Conservation (phyloP, 2,329 filamentous ascomycete species). For the Penicillium brevicompactum region DNA sequence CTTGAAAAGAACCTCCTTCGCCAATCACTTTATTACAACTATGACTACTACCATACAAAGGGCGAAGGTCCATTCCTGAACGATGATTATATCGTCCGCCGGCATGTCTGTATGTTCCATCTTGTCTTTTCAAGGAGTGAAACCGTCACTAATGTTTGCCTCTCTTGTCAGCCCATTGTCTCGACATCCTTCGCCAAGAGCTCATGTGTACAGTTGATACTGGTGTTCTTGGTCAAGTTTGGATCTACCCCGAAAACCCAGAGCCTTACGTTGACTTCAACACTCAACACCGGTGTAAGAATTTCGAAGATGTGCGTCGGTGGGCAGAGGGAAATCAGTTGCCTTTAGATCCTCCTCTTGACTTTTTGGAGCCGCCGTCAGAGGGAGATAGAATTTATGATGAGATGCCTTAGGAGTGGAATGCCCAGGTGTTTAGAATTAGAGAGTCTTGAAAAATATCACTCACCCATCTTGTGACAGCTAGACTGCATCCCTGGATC, state of each 20-base stretch:
- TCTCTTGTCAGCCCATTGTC: slow-evolving; percentile 53
- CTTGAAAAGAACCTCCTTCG: slow-evolving; percentile 57
- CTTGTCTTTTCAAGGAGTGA: neutral
- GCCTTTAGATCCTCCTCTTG: slow-evolving; percentile 45
- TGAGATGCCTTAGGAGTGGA: slow-evolving; percentile 18
- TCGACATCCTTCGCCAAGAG: slow-evolving; percentile 64
- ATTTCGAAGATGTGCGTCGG: slow-evolving; percentile 55
- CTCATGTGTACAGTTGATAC: slow-evolving; percentile 66
- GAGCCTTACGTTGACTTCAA: slow-evolving; percentile 64
- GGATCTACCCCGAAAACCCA: slow-evolving; percentile 51
- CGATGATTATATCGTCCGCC: slow-evolving; percentile 55
- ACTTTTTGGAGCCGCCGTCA: slow-evolving; percentile 46
- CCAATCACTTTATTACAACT: slow-evolving; percentile 62
- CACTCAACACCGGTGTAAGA: slow-evolving; percentile 61
- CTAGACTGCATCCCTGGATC: too few species aligned
- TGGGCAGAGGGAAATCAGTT: slow-evolving; percentile 59
- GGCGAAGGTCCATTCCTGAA: slow-evolving; percentile 59
- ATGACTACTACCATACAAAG: slow-evolving; percentile 56
- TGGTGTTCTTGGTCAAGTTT: slow-evolving; percentile 63
- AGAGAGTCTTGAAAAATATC: too few species aligned
- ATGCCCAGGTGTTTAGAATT: too few species aligned
- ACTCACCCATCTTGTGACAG: too few species aligned
- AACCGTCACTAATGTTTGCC: neutral
- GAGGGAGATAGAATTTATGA: slow-evolving; percentile 22
- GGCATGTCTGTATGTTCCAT: slow-evolving; percentile 58